phyloP scores from a whole-genome alignment of 1,284 basidiomycete genomes.

The Austroboletus olivaceoglutinosus region DNA sequence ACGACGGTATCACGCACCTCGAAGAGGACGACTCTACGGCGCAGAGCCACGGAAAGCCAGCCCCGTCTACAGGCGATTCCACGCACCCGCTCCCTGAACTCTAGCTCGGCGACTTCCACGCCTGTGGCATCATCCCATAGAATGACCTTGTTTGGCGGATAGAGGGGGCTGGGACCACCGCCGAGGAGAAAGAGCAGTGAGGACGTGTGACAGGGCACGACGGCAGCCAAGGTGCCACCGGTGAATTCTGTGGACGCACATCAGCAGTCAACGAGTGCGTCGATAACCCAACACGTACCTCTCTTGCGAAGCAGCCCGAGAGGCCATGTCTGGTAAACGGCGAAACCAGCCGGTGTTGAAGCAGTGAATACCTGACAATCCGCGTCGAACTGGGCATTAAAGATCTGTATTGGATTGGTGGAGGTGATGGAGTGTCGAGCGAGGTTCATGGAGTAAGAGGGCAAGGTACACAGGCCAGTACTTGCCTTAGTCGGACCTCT shows the following conservation, averaged over 20 bases:
- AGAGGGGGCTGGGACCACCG: slow-evolving; percentile 86
- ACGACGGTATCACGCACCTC: slow-evolving; percentile 60
- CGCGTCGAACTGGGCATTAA: slow-evolving; percentile 75
- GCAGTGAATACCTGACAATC: slow-evolving; percentile 81
- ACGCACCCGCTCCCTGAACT: slow-evolving; percentile 86
- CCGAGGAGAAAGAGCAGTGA: slow-evolving; percentile 89
- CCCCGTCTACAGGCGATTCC: slow-evolving; percentile 79
- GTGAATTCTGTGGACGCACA: slow-evolving; percentile 52
- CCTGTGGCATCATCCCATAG: slow-evolving; percentile 82
- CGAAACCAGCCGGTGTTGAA: slow-evolving; percentile 82
- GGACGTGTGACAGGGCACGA: slow-evolving; percentile 78
- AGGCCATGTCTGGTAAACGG: slow-evolving; percentile 80
- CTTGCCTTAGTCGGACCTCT: slow-evolving; percentile 7
- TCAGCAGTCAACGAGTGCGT: slow-evolving; percentile 3
- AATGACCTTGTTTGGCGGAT: slow-evolving; percentile 92
- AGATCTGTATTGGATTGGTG: slow-evolving; percentile 72
- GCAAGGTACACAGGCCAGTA: not conserved
- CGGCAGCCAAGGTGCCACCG: slow-evolving; percentile 78
- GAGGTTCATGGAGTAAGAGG: slow-evolving; percentile 70
- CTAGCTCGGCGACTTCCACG: slow-evolving; percentile 81
- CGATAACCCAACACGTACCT: slow-evolving; percentile 47
- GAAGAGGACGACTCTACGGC: slow-evolving; percentile 78
- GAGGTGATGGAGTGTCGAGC: slow-evolving; percentile 84
- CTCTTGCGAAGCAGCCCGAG: slow-evolving; percentile 76
- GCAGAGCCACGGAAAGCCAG: slow-evolving; percentile 81